Base-by-base conservation (phyloP, 805 yeast species). In the Candida ficus region DNA sequence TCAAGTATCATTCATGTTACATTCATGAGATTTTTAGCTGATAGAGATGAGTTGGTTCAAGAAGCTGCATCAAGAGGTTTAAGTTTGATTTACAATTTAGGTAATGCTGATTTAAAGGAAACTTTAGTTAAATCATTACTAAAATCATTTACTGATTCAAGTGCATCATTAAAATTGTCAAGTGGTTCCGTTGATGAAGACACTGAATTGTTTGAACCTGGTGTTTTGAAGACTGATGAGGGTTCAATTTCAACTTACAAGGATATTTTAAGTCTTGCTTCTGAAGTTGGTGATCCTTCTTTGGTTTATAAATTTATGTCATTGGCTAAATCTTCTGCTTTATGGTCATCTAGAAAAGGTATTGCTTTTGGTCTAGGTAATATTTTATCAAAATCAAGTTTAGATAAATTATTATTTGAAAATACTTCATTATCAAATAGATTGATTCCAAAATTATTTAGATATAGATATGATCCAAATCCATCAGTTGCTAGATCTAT, bases 231-330 rank as follows among this genome's bases (percentile, higher is more conserved):
- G 37, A 86, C 96, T 0, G 83, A 81, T 35, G 93, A 85, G 46
- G 89, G 91, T 1, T 84, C 95, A 0, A 79, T 91, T 4, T 84
- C 95, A 0, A 90, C 98, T 0, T 91, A 91, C 58, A 86, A 83
- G 53, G 99, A 91, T 61, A 86, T 91, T 23, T 68, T 91, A 51
- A 85, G 70, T 52, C 67, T 91, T 37, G 97, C 99, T 0, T 78
- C 93, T 1, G 99, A 91, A 56, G 95, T 89, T 9, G 98, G 98
- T 22, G 96, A 91, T 61, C 96, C 98, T 12, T 76, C 93, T 49
- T 72, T 91, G 48, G 96, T 91, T 5, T 91, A 91, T 62, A 86
- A 88, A 56, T 91, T 91, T 58, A 88, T 91, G 96, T 80, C 95
- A 0, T 64, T 91, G 42, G 95, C 97, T 0, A 82, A 86, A 47